Conservation (phyloP, 2,329 filamentous ascomycete genomes). For the Dichotomopilus funicola region DNA sequence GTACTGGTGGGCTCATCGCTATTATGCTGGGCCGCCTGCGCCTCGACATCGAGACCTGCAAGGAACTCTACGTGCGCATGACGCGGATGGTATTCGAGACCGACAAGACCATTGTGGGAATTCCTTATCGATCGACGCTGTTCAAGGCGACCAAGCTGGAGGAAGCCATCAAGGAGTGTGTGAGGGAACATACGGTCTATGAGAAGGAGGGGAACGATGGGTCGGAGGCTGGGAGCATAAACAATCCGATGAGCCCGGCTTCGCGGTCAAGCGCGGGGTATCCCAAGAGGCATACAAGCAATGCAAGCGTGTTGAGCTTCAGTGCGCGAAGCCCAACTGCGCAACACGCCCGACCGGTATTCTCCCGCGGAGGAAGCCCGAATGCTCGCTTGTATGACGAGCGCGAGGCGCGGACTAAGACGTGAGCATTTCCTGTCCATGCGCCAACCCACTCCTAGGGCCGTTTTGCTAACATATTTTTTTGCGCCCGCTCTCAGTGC, state of each 20-base stretch:
- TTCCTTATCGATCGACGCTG: constrained; percentile 86
- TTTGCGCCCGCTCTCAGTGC: constrained; percentile 51
- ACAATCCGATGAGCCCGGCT: constrained; percentile 35
- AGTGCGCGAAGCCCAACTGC: constrained; percentile 58
- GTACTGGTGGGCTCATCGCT: constrained; percentile 93
- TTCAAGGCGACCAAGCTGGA: constrained; percentile 97
- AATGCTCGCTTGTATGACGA: constrained; percentile 84
- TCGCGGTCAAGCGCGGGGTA: constrained; percentile 38
- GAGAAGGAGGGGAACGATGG: constrained; percentile 79
- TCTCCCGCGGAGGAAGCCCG: constrained; percentile 66
- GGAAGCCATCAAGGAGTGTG: constrained; percentile 84
- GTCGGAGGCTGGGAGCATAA: constrained; percentile 29
- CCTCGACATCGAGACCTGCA: constrained; percentile 92
- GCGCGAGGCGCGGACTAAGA: constrained; percentile 80
- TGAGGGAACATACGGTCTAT: constrained; percentile 74
- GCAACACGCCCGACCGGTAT: constrained; percentile 47
- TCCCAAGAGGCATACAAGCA: constrained; percentile 62
- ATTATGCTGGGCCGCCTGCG: constrained; percentile 89
- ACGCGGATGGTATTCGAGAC: constrained; percentile 94
- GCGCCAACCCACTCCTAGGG: too few species aligned
- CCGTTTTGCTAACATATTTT: background rate
- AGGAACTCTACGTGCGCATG: constrained; percentile 92
- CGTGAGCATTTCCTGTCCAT: constrained; percentile 49
- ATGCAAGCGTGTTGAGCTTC: constrained; percentile 76
- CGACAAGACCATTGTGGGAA: constrained; percentile 94